Evolutionary conservation across 306 rosid genomes (phyloP).

Genomic region (Lagenaria siceraria): DNA sequence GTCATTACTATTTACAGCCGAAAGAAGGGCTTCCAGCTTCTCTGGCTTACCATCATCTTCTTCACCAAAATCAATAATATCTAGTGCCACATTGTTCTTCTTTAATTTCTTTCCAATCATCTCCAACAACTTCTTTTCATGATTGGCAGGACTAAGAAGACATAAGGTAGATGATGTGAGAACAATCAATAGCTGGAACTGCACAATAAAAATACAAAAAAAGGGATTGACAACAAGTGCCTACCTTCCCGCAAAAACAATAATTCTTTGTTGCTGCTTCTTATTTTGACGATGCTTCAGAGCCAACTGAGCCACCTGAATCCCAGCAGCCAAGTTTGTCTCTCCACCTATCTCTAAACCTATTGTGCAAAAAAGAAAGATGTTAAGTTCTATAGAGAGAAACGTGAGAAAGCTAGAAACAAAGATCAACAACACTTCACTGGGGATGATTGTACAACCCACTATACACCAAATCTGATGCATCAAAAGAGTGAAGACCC

Average conservation of each 20-base stretch:
- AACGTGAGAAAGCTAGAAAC: not conserved
- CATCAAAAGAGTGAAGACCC: not conserved
- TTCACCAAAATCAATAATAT: conserved; percentile 80
- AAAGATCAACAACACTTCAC: not conserved
- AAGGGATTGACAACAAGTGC: not conserved
- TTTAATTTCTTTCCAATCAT: conserved; percentile 77
- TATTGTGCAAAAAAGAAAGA: not conserved
- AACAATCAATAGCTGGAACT: not conserved
- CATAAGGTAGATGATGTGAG: not conserved
- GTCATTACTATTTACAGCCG: conserved; percentile 70
- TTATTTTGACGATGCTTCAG: conserved; percentile 96
- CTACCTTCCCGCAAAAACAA: conserved; percentile 89
- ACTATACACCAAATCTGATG: not conserved
- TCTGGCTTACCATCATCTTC: conserved; percentile 78
- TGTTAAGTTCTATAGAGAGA: not conserved
- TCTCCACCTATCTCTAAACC: conserved; percentile 93
- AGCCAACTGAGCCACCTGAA: conserved; percentile 97
- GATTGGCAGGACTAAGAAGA: conserved; percentile 45
- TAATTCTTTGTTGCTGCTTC: conserved; percentile 93
- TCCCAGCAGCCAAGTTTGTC: conserved; percentile 88
- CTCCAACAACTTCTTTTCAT: conserved; percentile 70
- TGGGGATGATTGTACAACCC: not conserved
- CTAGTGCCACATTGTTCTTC: conserved; percentile 87
- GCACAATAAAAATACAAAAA: not conserved
- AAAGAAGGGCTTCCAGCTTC: conserved; percentile 72